A percentile compares a stretch with the other conserved stretches of the same genome.
These are phyloP conservation scores for Alternaria ethzedia DNA, from an alignment of 2,329 filamentous ascomycete species.

Conservation along the genomic window DNA sequence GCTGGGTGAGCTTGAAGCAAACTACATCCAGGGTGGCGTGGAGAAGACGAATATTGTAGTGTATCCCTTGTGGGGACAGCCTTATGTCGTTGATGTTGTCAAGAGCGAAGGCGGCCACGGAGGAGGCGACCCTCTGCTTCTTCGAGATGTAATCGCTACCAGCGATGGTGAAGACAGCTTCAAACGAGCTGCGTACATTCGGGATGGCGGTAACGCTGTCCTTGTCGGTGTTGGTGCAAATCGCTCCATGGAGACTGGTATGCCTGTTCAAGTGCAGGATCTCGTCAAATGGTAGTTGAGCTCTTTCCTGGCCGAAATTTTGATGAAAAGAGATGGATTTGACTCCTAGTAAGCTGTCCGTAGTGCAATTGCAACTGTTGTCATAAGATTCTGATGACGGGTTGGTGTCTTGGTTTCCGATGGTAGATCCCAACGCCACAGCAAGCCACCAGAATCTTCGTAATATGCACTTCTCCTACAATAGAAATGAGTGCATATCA, in stretches of 20 bases:
- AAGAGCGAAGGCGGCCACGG: conserved; percentile 64
- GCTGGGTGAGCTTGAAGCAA: conserved; percentile 2
- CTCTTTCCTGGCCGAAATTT: not conserved
- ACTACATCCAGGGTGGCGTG: conserved; percentile 3
- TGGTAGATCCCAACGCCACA: not conserved
- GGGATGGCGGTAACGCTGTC: conserved; percentile 64
- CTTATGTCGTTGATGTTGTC: conserved; percentile 60
- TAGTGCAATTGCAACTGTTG: not conserved
- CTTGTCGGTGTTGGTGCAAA: conserved; percentile 67
- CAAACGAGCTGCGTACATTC: conserved; percentile 63
- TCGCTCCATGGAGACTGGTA: conserved; percentile 62
- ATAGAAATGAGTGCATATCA: not conserved
- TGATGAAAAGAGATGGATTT: not conserved
- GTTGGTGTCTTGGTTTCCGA: not conserved
- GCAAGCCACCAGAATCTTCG: not conserved
- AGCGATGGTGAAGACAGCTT: conserved; percentile 54
- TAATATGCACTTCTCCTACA: not conserved
- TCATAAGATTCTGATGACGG: not conserved
- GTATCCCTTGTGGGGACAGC: conserved; percentile 63
- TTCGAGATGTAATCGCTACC: conserved; percentile 64
- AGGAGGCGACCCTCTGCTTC: conserved; percentile 63
- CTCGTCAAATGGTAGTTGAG: conserved; percentile 23
- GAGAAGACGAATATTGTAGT: conserved; percentile 45
- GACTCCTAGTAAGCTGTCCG: not conserved
- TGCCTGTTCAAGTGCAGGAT: conserved; percentile 64